Evolutionary conservation across 495 filamentous ascomycete genomes (phyloP).

Genomic region (Ramalina intermedia): DNA sequence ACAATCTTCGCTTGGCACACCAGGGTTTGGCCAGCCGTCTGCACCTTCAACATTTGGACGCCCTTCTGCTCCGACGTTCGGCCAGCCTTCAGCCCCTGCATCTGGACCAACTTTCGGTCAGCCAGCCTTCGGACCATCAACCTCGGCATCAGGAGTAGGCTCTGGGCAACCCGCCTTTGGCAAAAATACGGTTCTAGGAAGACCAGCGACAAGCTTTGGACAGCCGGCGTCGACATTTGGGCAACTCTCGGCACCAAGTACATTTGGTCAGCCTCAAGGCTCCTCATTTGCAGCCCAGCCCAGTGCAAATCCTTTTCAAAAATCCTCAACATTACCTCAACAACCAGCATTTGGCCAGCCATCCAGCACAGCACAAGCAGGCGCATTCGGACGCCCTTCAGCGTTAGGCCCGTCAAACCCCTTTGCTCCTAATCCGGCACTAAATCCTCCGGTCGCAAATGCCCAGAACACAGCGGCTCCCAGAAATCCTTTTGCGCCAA

Average conservation of each 20-base stretch:
- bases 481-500: conserved; percentile 9
- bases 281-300: conserved; percentile 21
- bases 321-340: background rate
- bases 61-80: conserved; percentile 12
- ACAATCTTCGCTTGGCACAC: conserved; percentile 19
- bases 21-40: conserved; percentile 22
- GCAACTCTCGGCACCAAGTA: conserved; percentile 9
- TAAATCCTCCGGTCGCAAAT: conserved; percentile 8
- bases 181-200: conserved; percentile 11
- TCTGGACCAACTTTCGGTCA: conserved; percentile 21
- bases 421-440: conserved; percentile 20
- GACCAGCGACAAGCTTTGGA: conserved; percentile 8
- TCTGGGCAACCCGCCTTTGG: conserved; percentile 21
- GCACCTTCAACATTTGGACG: conserved; percentile 19
- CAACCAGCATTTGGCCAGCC: conserved; percentile 19
- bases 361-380: background rate
- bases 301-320: conserved; percentile 2
- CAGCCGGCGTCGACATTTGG: conserved; percentile 23
- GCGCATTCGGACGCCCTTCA: conserved; percentile 8
- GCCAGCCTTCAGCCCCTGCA: conserved; percentile 15
- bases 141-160: conserved; percentile 9
- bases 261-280: conserved; percentile 10
- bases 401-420: conserved; percentile 12
- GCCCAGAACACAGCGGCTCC: conserved; percentile 27
- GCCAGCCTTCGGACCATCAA: conserved; percentile 16